Evolutionary conservation across 306 rosid species (phyloP).

Genomic region (Calophaca sinica): DNA sequence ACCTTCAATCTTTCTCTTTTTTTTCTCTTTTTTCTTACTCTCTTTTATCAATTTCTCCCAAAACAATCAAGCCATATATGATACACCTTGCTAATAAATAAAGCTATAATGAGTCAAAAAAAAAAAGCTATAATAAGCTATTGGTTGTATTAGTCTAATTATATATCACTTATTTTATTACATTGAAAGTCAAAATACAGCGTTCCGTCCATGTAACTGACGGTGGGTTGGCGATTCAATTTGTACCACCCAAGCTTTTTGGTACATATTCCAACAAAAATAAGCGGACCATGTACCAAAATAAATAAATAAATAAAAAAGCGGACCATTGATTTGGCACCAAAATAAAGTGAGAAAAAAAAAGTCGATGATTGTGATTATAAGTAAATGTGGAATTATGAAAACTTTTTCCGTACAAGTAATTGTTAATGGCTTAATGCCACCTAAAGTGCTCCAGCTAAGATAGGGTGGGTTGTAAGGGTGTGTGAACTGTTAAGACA

Average conservation of each 20-base stretch:
- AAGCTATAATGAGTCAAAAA: not conserved
- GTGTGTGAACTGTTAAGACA: no score
- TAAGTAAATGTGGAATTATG: not conserved
- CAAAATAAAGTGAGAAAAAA: not conserved
- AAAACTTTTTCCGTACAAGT: no score
- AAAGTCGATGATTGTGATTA: not conserved
- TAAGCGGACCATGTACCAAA: not conserved
- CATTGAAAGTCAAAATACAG: slow-evolving; percentile 36
- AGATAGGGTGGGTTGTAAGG: no score
- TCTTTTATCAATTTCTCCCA: no score
- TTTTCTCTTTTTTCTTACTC: no score
- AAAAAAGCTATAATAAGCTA: not conserved
- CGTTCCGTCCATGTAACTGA: slow-evolving; percentile 27
- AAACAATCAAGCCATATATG: no score
- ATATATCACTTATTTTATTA: not conserved
- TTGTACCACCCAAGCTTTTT: not conserved
- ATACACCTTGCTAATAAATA: not conserved
- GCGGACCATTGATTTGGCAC: not conserved
- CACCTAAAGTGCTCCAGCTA: no score
- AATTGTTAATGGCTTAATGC: no score
- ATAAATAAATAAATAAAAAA: no score
- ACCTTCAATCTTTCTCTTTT: no score
- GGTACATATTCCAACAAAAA: not conserved
- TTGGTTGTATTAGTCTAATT: not conserved
- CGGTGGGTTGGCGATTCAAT: not conserved